A percentile compares a stretch with the other conserved stretches of the same genome.
phyloP scores from a whole-genome alignment of 768 basidiomycete genomes.

The Bullera alba region DNA sequence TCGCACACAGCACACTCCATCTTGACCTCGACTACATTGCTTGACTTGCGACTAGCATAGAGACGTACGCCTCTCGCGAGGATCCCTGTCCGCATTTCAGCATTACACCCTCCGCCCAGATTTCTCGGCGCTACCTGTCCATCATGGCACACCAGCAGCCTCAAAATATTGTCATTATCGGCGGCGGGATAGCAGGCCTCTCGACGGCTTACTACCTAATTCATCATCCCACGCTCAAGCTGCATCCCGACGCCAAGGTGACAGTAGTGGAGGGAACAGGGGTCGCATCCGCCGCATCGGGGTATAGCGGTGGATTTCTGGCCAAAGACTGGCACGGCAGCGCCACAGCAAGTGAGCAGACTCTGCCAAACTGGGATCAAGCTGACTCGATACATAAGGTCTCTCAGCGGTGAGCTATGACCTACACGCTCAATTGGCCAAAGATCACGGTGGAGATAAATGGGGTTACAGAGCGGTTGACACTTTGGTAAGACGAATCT shows the following conservation, averaged over 20 bases:
- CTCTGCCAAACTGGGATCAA: neutral
- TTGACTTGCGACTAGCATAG: too few relatives aligned
- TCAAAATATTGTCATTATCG: conserved; percentile 61
- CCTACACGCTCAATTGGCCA: conserved; percentile 67
- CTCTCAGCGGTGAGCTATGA: conserved; percentile 64
- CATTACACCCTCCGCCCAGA: too few relatives aligned
- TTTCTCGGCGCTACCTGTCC: too few relatives aligned
- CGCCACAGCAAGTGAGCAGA: conserved; percentile 29
- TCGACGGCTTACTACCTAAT: conserved; percentile 75
- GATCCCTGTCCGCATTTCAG: too few relatives aligned
- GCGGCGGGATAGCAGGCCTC: conserved; percentile 80
- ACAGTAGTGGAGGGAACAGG: conserved; percentile 67
- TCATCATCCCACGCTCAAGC: conserved; percentile 30
- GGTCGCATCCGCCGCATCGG: conserved; percentile 57
- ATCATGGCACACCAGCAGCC: conserved; percentile 7
- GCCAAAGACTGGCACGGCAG: conserved; percentile 69
- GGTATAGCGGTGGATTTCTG: conserved; percentile 51
- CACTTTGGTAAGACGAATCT: conserved; percentile 25
- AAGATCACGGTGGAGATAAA: conserved; percentile 60
- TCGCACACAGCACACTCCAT: neutral
- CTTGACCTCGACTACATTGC: too few relatives aligned
- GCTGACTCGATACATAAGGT: conserved; percentile 1
- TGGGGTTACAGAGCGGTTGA: conserved; percentile 78
- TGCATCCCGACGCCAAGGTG: conserved; percentile 42
- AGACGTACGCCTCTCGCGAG: too few relatives aligned